Evolutionary conservation across 176 grass and related monocot species (phyloP).

Genomic region (Poa annua): DNA sequence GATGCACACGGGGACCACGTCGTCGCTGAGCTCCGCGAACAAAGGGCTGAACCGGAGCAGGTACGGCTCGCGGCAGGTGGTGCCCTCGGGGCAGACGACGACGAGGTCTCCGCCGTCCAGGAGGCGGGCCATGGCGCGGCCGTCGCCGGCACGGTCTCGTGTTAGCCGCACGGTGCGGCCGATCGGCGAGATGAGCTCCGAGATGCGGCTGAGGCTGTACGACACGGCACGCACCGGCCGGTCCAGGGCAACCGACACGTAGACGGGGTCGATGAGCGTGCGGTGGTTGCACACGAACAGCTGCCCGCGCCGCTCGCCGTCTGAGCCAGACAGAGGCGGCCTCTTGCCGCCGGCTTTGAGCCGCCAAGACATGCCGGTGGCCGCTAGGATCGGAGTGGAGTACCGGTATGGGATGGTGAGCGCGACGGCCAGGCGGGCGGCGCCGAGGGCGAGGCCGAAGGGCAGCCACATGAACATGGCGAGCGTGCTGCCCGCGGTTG

Average conservation of each 20-base stretch:
- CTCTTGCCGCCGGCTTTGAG: background rate
- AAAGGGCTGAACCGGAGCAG: slow-evolving; percentile 79
- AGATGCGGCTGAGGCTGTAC: slow-evolving; percentile 66
- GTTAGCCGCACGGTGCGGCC: slow-evolving; percentile 53
- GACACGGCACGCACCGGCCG: slow-evolving; percentile 56
- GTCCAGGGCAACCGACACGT: slow-evolving; percentile 58
- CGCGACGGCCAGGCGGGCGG: slow-evolving; percentile 40
- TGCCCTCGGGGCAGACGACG: slow-evolving; percentile 77
- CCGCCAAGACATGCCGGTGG: slow-evolving; percentile 58
- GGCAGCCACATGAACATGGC: slow-evolving; percentile 77
- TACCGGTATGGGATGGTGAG: slow-evolving; percentile 55
- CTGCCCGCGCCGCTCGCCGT: slow-evolving; percentile 9
- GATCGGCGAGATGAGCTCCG: slow-evolving; percentile 66
- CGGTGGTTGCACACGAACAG: slow-evolving; percentile 87
- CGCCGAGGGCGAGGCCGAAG: slow-evolving; percentile 31
- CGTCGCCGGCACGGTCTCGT: slow-evolving; percentile 44
- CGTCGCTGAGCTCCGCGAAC: slow-evolving; percentile 65
- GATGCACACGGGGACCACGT: slow-evolving; percentile 61
- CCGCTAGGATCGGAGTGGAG: slow-evolving; percentile 57
- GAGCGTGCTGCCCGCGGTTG: slow-evolving; percentile 43
- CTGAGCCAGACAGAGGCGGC: background rate
- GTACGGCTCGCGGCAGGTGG: slow-evolving; percentile 77
- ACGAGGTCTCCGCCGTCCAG: slow-evolving; percentile 49
- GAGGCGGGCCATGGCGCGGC: slow-evolving; percentile 39
- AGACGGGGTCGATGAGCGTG: slow-evolving; percentile 77